A percentile compares a stretch with the other conserved stretches of the same genome.
phyloP scores from a whole-genome alignment of 164 flowering plant genomes.

The Vitis labrusca region DNA sequence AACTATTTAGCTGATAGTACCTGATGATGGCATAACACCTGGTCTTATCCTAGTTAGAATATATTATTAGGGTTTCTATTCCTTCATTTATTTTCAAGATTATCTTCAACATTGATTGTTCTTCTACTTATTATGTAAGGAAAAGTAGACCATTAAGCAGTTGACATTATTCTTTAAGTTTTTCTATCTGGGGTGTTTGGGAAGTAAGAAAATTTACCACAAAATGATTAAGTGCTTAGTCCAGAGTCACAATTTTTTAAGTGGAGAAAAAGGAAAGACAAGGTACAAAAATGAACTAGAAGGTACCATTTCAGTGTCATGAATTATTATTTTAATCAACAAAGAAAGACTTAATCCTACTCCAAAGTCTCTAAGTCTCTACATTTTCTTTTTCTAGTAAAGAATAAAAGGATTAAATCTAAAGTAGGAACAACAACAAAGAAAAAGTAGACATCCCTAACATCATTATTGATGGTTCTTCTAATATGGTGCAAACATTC shows the following conservation, averaged over 20 bases:
- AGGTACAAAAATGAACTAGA: background rate
- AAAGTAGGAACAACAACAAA: too few relatives aligned
- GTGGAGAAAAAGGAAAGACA: background rate
- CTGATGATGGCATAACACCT: conserved; percentile 18
- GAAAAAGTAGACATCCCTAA: too few relatives aligned
- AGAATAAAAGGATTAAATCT: too few relatives aligned
- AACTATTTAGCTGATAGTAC: conserved; percentile 1
- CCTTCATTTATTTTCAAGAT: background rate
- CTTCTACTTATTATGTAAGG: background rate
- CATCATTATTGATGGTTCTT: too few relatives aligned
- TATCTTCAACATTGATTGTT: conserved; percentile 6
- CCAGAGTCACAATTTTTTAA: background rate
- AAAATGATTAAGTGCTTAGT: conserved; percentile 3
- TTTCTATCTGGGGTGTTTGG: background rate
- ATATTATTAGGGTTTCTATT: conserved; percentile 1
- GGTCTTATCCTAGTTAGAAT: conserved; percentile 2
- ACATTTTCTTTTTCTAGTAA: too few relatives aligned
- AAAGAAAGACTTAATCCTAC: too few relatives aligned
- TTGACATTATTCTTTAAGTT: conserved; percentile 11
- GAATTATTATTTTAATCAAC: too few relatives aligned
- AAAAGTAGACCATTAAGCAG: conserved; percentile 5
- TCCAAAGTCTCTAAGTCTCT: too few relatives aligned
- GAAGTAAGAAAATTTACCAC: conserved; percentile 7
- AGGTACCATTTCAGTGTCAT: background rate
- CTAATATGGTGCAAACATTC: too few relatives aligned